Evolutionary conservation across 140 eudicot genomes (phyloP).

Genomic region (Ambrosia hybrid): DNA sequence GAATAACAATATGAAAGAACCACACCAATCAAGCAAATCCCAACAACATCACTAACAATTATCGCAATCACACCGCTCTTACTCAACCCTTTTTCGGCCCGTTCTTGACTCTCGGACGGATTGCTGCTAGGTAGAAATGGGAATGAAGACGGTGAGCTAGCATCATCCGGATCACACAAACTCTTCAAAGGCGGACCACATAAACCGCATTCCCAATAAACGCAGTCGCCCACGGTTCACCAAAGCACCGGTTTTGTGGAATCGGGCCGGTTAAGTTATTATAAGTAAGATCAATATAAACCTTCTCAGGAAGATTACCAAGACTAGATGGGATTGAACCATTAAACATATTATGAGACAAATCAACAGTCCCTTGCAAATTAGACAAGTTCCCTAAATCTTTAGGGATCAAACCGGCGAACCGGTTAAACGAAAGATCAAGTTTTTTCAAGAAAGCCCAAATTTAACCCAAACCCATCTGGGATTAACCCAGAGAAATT

Average conservation of each 20-base stretch:
- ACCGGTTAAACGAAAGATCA: slow-evolving; percentile 62
- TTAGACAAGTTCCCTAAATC: slow-evolving; percentile 75
- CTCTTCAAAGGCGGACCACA: slow-evolving; percentile 94
- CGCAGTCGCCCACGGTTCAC: slow-evolving; percentile 96
- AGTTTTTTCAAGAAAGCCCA: slow-evolving; percentile 68
- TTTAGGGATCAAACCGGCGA: slow-evolving; percentile 64
- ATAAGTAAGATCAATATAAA: slow-evolving; percentile 88
- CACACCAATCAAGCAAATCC: slow-evolving; percentile 81
- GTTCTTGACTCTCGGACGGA: slow-evolving; percentile 39
- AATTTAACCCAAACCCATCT: slow-evolving; percentile 65
- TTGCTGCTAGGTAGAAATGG: slow-evolving; percentile 64
- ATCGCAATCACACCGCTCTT: slow-evolving; percentile 63
- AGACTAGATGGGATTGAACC: slow-evolving; percentile 93
- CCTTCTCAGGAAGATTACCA: slow-evolving; percentile 96
- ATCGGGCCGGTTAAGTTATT: slow-evolving; percentile 81
- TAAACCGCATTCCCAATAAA: slow-evolving; percentile 78
- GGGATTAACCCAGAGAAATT: slow-evolving; percentile 77
- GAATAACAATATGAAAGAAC: slow-evolving; percentile 81
- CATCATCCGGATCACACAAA: slow-evolving; percentile 57
- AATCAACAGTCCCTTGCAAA: slow-evolving; percentile 89
- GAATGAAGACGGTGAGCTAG: slow-evolving; percentile 71
- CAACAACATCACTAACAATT: slow-evolving; percentile 72
- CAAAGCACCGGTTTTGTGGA: slow-evolving; percentile 91
- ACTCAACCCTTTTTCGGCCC: slow-evolving; percentile 62
- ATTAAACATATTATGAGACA: slow-evolving; percentile 78